Percentiles rank a stretch among this genome's conserved stretches.
phyloP scores from a whole-genome alignment of 2,329 filamentous ascomycete genomes.

The Botrytis sinoallii region DNA sequence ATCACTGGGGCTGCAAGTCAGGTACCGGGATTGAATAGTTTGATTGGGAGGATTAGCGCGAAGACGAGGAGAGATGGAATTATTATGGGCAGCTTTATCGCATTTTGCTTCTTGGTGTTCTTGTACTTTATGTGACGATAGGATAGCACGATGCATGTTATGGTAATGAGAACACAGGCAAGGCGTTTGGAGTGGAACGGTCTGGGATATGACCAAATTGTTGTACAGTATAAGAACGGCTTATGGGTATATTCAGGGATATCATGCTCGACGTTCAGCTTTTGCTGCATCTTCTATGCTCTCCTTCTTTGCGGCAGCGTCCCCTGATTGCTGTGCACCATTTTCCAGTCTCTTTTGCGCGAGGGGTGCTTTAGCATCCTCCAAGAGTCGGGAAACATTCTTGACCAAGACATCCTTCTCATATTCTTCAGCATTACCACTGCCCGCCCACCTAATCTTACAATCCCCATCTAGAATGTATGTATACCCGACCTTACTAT shows the following conservation, averaged over 20 bases:
- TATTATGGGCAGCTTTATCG: conserved; percentile 88
- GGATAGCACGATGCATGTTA: conserved; percentile 18
- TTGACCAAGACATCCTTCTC: conserved; percentile 67
- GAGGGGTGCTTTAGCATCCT: conserved; percentile 43
- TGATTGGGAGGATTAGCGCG: conserved; percentile 89
- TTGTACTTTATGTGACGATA: conserved; percentile 66
- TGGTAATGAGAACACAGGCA: conserved; percentile 24
- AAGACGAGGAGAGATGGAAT: conserved; percentile 95
- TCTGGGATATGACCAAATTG: conserved; percentile 25
- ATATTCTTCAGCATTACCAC: conserved; percentile 61
- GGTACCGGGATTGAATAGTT: conserved; percentile 85
- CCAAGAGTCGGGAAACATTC: conserved; percentile 60
- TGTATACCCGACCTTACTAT: conserved; percentile 81
- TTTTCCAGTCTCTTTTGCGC: background rate
- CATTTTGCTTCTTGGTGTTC: conserved; percentile 84
- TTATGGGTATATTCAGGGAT: conserved; percentile 28
- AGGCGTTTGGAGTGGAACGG: conserved; percentile 15
- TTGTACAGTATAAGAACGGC: conserved; percentile 32
- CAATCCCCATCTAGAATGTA: conserved; percentile 87
- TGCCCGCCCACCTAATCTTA: conserved; percentile 91
- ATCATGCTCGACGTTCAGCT: conserved; percentile 25
- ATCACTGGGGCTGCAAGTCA: conserved; percentile 88
- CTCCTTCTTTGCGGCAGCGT: background rate
- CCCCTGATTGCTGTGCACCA: background rate
- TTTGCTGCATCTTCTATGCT: background rate